Evolutionary conservation across 139 green algal genomes (phyloP).

Genomic region (Chlorella ohadii): DNA sequence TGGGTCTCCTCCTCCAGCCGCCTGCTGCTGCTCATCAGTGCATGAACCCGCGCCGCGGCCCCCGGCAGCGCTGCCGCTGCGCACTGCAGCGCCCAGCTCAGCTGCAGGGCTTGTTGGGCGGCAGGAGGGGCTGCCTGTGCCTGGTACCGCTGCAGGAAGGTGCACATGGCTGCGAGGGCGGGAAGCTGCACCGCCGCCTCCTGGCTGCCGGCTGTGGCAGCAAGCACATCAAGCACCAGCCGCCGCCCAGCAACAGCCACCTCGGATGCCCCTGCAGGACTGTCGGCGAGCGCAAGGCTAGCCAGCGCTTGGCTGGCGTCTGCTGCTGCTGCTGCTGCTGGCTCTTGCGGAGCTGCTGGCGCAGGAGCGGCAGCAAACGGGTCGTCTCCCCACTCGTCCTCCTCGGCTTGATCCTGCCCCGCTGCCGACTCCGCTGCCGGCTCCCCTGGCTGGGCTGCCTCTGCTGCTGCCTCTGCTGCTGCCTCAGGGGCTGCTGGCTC

Average conservation of each 20-base stretch:
- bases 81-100: conserved; percentile 21
- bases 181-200: neutral
- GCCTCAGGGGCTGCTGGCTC: neutral
- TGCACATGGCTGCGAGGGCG: neutral
- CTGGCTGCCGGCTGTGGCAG: conserved; percentile 9
- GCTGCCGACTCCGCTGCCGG: neutral
- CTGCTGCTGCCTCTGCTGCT: neutral
- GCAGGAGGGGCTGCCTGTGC: neutral
- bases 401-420: neutral
- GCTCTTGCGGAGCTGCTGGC: neutral
- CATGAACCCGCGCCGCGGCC: conserved; percentile 5
- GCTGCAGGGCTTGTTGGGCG: neutral
- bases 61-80: conserved; percentile 19
- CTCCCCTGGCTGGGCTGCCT: neutral
- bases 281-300: neutral
- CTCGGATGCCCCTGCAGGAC: neutral
- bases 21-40: conserved; percentile 10
- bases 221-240: conserved; percentile 25
- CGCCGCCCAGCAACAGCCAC: conserved; percentile 5
- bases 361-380: neutral
- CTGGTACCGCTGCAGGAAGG: conserved; percentile 28
- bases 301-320: neutral
- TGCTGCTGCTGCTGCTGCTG: conserved; percentile 7
- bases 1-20: conserved; percentile 23
- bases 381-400: conserved; percentile 28